Evolutionary conservation across 768 basidiomycete species (phyloP).

Genomic region (Suillus sp.): DNA sequence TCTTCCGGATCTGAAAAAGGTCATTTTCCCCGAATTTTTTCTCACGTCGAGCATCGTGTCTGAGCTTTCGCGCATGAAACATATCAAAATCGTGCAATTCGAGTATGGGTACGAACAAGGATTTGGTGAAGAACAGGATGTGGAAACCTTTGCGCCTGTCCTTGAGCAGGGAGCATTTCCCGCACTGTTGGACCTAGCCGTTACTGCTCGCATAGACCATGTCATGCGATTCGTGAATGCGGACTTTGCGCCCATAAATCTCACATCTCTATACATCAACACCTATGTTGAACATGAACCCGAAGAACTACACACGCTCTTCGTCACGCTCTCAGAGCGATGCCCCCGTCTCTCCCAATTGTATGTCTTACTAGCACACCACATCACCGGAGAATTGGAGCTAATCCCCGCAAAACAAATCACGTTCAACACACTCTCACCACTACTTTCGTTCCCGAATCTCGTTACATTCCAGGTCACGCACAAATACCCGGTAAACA

Average conservation of each 20-base stretch:
- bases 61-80: slow-evolving; percentile 43
- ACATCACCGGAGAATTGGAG: slow-evolving; percentile 16
- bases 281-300: slow-evolving; percentile 48
- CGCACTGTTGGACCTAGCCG: slow-evolving; percentile 51
- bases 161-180: slow-evolving; percentile 55
- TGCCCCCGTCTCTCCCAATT: slow-evolving; percentile 52
- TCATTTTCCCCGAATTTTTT: slow-evolving; percentile 55
- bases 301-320: slow-evolving; percentile 41
- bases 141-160: slow-evolving; percentile 44
- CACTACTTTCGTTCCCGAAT: slow-evolving; percentile 35
- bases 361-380: slow-evolving; percentile 37
- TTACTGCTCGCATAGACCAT: slow-evolving; percentile 48
- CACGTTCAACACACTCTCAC: slow-evolving; percentile 38
- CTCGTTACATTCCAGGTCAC: slow-evolving; percentile 37
- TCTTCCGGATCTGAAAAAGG: slow-evolving; percentile 46
- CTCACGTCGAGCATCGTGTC: slow-evolving; percentile 50
- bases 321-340: slow-evolving; percentile 46
- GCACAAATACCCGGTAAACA: slow-evolving; percentile 32
- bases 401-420: slow-evolving; percentile 31
- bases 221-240: slow-evolving; percentile 46
- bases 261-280: slow-evolving; percentile 56
- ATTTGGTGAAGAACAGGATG: slow-evolving; percentile 45
- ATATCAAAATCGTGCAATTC: slow-evolving; percentile 54
- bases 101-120: slow-evolving; percentile 53
- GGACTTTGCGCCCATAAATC: slow-evolving; percentile 47